A percentile compares a stretch with the other conserved stretches of the same genome.
Evolutionary conservation across 805 yeast species (phyloP).

Genomic region (Candida endomychidarum): DNA sequence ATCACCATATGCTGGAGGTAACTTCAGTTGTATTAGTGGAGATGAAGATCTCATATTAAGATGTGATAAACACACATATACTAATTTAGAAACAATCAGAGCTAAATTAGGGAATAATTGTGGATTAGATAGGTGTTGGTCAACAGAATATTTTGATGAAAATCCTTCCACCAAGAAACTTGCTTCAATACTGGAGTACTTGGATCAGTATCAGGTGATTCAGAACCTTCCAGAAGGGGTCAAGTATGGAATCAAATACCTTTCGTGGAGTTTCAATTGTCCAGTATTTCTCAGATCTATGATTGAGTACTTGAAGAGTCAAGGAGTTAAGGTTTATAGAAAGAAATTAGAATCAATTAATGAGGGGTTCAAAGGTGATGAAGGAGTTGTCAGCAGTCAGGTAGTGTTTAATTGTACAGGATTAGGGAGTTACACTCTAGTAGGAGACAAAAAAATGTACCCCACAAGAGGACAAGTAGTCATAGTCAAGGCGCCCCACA

Average conservation of each 20-base stretch:
- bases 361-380: slow-evolving; percentile 44
- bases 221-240: slow-evolving; percentile 26
- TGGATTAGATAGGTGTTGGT: slow-evolving; percentile 56
- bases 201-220: slow-evolving; percentile 40
- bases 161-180: slow-evolving; percentile 48
- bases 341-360: slow-evolving; percentile 31
- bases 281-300: slow-evolving; percentile 58
- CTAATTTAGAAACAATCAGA: slow-evolving; percentile 31
- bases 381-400: too few species aligned
- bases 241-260: slow-evolving; percentile 49
- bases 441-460: slow-evolving; percentile 56
- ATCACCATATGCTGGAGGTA: slow-evolving; percentile 71
- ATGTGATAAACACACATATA: slow-evolving; percentile 52
- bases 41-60: slow-evolving; percentile 44
- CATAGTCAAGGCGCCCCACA: slow-evolving; percentile 67
- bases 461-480: slow-evolving; percentile 85
- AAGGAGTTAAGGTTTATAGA: slow-evolving; percentile 55
- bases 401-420: slow-evolving; percentile 84
- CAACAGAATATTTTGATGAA: slow-evolving; percentile 60
- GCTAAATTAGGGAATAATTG: slow-evolving; percentile 18
- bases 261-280: slow-evolving; percentile 71
- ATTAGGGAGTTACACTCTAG: slow-evolving; percentile 61
- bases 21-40: slow-evolving; percentile 53
- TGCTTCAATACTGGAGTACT: slow-evolving; percentile 46
- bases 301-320: slow-evolving; percentile 38